Evolutionary conservation across 2,329 filamentous ascomycete species (phyloP), one percentile per base, ranked within the genome.

Genomic region (Aspergillus fumigatiaffinis): DNA sequence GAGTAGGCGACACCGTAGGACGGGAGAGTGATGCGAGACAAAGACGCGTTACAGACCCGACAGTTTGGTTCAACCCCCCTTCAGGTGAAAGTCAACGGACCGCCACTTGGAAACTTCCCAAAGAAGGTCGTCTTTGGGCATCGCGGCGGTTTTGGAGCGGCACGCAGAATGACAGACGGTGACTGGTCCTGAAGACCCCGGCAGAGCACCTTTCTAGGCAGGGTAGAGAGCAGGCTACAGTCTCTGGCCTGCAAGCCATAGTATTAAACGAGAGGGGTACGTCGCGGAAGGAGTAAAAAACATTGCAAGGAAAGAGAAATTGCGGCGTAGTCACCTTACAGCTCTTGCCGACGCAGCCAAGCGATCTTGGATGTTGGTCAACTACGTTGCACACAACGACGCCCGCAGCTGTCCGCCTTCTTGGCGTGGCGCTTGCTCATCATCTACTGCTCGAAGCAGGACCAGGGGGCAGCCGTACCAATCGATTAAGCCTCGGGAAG

Each of bases 341-440:
- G 32, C 14, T 7, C 61, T 56, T 55, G 21, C 51, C 53, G 58
- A 57, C 23, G 47, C 50, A 50, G n/a, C 56, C 52, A 52, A 50
- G 38, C 23, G 21, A 41, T 41, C 47, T 46, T 53, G 57, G 60
- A 53, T 48, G 53, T 50, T 51, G 51, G 54, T 60, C 21, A 25
- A 47, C 21, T 47, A 47, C 21, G 44, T 47, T 47, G 44, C 53
- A 60, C 51, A 62, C 54, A 53, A 61, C 52, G 51, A 64, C 59
- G 60, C 64, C 63, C 47, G 51, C 59, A 57, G 61, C 61, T 58
- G 64, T 61, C 60, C 56, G 64, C 61, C 59, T 26, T 57, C 71
- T 72, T 72, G 68, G 71, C 70, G 59, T 62, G 64, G 69, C 68
- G 68, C 68, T 69, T 72, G 63, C 63, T 61, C 58, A 50, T 47